Evolutionary conservation across 2,329 filamentous ascomycete species (phyloP), one percentile per base, ranked within the genome.

Genomic region (Tolypocladium cylindrosporum): DNA sequence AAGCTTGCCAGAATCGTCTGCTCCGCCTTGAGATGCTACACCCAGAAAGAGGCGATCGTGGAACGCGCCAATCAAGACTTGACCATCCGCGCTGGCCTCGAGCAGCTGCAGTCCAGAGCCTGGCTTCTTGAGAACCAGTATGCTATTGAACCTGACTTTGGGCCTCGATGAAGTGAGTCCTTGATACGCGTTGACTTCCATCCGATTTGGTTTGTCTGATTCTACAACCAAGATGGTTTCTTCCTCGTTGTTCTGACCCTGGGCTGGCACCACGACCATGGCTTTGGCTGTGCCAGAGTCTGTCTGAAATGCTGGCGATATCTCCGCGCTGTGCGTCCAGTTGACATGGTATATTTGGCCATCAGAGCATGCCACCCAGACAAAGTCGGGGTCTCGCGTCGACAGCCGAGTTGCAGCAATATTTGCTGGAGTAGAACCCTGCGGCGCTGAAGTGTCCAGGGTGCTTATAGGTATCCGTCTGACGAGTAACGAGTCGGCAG

Each of bases 401-500:
- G 75, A 76, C 41, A 72, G 68, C 27, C 70, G 67, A 69, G 74
- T 76, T 16, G 74, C 74, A 56, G 78, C 72, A 55, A 80, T 73
- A 57, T 69, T 68, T 48, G 68, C 63, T 58, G 70, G 58, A 48
- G 58, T 60, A 42, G 68, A 57, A 11, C 59, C 60, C 37, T 65
- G 66, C 31, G 66, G 55, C 13, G 64, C 62, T 6, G 67, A 63
- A 37, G 65, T 56, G 54, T 71, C 69, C 42, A 66, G 59, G 40
- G 63, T 65, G 58, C 62, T 68, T 63, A 87, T 75, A 14, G 81
- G 75, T 54, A 97, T 86, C 58, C 85, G 84, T 63, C 90, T 86
- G 52, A 90, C 78, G 27, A 95, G 82, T 55, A 95, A 82, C 1
- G 94, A 97, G 57, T 91, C 91, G 62, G 83, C 78, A 37, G 90